Conservation (phyloP, 768 basidiomycete species). For the Amyloporia xantha region DNA sequence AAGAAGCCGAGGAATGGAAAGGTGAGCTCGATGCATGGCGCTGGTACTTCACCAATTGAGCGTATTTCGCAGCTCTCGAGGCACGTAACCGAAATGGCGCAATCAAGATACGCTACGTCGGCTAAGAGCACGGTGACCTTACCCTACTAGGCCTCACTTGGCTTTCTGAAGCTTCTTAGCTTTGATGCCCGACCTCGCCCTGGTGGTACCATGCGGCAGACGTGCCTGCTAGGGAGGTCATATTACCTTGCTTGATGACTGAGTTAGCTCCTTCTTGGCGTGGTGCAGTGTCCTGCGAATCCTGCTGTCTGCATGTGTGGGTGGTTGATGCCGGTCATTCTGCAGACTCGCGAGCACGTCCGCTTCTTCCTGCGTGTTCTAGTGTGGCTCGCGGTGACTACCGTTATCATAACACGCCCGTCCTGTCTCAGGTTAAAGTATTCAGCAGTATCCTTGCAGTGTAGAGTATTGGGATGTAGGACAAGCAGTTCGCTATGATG, state of each 20-base stretch:
- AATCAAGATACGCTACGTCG: slow-evolving; percentile 74
- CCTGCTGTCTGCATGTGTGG: slow-evolving; percentile 6
- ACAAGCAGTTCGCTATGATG: too few species aligned
- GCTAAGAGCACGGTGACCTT: slow-evolving; percentile 32
- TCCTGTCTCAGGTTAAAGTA: neutral
- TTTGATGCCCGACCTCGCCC: slow-evolving; percentile 2
- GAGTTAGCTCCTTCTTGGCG: slow-evolving; percentile 11
- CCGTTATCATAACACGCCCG: too few species aligned
- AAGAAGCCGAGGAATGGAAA: slow-evolving; percentile 79
- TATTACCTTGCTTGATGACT: slow-evolving; percentile 11
- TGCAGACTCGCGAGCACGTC: neutral
- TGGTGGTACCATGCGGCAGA: slow-evolving; percentile 1
- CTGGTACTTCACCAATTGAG: slow-evolving; percentile 1
- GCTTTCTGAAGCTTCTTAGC: slow-evolving; percentile 4
- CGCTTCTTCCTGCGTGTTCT: neutral
- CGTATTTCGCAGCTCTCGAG: slow-evolving; percentile 47
- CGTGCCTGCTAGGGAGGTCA: neutral
- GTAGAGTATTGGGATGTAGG: neutral
- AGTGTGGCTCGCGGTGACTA: too few species aligned
- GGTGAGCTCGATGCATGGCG: too few species aligned
- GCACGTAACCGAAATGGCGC: slow-evolving; percentile 57
- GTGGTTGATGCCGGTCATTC: neutral
- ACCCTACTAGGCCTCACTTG: neutral
- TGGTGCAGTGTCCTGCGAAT: slow-evolving; percentile 10
- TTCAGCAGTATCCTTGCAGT: neutral